These are phyloP conservation scores for Casuarina glauca DNA, from an alignment of 306 rosid species.

Conservation along the genomic window DNA sequence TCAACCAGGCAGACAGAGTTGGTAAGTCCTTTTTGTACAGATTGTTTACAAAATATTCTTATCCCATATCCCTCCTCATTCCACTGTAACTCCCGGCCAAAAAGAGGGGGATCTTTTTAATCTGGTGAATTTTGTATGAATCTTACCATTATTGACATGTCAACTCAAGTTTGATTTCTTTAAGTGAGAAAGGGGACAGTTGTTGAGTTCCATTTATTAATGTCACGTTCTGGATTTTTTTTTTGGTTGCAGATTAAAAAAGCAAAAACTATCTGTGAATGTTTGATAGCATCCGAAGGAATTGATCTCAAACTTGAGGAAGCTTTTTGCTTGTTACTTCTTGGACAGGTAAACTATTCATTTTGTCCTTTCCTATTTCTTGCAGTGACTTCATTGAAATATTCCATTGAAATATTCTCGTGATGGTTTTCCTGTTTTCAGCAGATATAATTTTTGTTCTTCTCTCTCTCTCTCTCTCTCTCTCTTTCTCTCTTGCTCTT, in stretches of 20 bases:
- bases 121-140: neutral
- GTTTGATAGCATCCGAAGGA: conserved; percentile 80
- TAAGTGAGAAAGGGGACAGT: neutral
- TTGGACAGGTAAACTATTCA: conserved; percentile 61
- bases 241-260: conserved; percentile 59
- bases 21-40: conserved; percentile 56
- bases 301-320: conserved; percentile 87
- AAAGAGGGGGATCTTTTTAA: neutral
- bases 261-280: conserved; percentile 80
- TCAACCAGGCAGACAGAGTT: conserved; percentile 75
- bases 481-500: neutral
- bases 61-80: conserved; percentile 9
- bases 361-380: conserved; percentile 19
- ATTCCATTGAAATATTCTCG: conserved; percentile 14
- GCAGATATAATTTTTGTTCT: conserved; percentile 25
- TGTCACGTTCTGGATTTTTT: neutral
- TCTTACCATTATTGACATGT: neutral
- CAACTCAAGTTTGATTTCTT: neutral
- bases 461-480: neutral
- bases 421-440: conserved; percentile 31
- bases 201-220: conserved; percentile 5
- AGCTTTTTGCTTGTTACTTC: conserved; percentile 73
- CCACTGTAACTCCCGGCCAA: neutral
- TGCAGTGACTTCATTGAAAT: conserved; percentile 21
- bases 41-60: conserved; percentile 19